Evolutionary conservation across 2,329 filamentous ascomycete species (phyloP).

Genomic region (Bipolaris cookei): DNA sequence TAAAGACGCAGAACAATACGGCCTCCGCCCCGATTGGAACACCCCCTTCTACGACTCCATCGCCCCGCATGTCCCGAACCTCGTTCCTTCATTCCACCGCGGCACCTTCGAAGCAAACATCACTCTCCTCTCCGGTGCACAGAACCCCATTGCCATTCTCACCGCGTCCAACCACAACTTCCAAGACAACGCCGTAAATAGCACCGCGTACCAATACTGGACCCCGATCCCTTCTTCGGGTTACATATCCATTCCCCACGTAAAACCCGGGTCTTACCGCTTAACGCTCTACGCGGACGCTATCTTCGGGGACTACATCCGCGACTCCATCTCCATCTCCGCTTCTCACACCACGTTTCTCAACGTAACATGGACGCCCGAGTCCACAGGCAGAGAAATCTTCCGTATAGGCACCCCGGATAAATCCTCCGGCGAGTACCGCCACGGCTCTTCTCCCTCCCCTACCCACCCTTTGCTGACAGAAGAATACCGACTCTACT

Average conservation of each 20-base stretch:
- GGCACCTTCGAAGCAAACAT: conserved; percentile 60
- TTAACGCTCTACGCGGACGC: conserved; percentile 68
- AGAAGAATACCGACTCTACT: conserved; percentile 67
- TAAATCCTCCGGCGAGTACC: conserved; percentile 66
- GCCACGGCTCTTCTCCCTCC: conserved; percentile 62
- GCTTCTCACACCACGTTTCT: conserved; percentile 48
- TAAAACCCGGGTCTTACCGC: conserved; percentile 65
- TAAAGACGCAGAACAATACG: conserved; percentile 58
- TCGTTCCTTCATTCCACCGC: conserved; percentile 60
- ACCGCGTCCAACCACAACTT: conserved; percentile 60
- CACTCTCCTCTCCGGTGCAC: conserved; percentile 60
- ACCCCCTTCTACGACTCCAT: conserved; percentile 69
- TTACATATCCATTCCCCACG: conserved; percentile 58
- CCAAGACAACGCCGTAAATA: conserved; percentile 64
- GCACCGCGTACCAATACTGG: conserved; percentile 69
- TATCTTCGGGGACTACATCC: conserved; percentile 65
- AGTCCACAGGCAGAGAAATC: conserved; percentile 64
- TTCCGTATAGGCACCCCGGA: conserved; percentile 69
- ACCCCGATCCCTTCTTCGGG: conserved; percentile 55
- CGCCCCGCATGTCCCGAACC: conserved; percentile 64
- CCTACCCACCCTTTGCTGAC: conserved; percentile 57
- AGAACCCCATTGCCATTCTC: conserved; percentile 61
- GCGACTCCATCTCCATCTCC: conserved; percentile 58
- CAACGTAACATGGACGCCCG: conserved; percentile 58
- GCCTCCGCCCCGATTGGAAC: conserved; percentile 61